These are phyloP conservation scores for Suillus ampliporus DNA, from an alignment of 768 basidiomycete species.

Conservation along the genomic window DNA sequence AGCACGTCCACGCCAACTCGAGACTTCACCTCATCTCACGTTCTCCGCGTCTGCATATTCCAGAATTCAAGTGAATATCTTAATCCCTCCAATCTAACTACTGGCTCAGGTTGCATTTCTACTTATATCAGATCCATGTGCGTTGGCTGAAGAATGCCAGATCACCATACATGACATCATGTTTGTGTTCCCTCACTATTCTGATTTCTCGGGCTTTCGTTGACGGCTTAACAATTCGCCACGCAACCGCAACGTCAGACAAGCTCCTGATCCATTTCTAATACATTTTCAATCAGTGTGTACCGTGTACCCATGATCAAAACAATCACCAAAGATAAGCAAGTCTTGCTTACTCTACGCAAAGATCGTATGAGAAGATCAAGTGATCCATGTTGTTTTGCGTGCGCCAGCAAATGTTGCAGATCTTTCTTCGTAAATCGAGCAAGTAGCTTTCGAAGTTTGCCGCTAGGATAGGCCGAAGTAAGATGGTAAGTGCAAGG, in stretches of 20 bases:
- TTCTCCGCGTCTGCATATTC: not conserved
- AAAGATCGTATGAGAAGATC: not conserved
- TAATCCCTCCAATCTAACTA: too few relatives aligned
- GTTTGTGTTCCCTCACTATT: not conserved
- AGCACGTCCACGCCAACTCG: not conserved
- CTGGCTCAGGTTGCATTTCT: too few relatives aligned
- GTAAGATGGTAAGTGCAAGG: not conserved
- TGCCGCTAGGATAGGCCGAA: not conserved
- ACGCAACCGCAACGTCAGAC: not conserved
- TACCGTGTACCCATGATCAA: not conserved
- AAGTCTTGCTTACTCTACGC: not conserved
- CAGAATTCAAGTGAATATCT: not conserved
- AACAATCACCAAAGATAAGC: not conserved
- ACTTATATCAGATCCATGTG: not conserved
- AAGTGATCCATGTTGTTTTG: not conserved
- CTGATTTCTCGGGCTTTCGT: not conserved
- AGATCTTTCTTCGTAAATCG: not conserved
- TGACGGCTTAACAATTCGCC: not conserved
- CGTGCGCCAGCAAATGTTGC: not conserved
- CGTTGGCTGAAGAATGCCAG: not conserved
- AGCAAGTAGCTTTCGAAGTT: not conserved
- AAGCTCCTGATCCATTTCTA: slow-evolving; percentile 3
- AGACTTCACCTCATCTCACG: not conserved
- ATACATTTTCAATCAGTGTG: not conserved
- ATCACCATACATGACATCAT: not conserved